Conservation (phyloP, 805 yeast genomes). For the Saccharomyces mikatae region DNA sequence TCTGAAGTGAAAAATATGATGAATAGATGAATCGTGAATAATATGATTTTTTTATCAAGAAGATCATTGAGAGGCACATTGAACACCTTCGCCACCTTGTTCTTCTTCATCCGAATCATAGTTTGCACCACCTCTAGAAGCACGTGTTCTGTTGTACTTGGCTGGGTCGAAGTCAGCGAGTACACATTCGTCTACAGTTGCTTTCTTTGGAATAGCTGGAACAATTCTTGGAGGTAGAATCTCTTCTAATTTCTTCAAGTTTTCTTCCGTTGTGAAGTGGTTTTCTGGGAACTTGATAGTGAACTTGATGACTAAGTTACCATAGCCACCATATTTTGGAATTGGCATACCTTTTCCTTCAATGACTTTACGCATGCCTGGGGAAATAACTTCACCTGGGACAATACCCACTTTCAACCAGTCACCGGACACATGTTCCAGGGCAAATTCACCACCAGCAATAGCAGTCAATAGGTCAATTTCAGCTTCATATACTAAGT, state of each 20-base stretch:
- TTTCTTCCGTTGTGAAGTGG: constrained; percentile 67
- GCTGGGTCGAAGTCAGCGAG: constrained; percentile 60
- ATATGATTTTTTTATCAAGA: constrained; percentile 1
- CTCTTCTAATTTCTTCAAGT: constrained; percentile 61
- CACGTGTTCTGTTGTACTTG: constrained; percentile 42
- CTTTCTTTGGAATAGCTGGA: constrained; percentile 56
- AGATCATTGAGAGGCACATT: constrained; percentile 84
- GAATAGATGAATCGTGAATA: background rate
- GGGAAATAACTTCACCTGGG: constrained; percentile 90
- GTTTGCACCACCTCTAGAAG: constrained; percentile 29
- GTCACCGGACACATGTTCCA: constrained; percentile 88
- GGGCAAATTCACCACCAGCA: constrained; percentile 87
- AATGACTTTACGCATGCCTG: constrained; percentile 72
- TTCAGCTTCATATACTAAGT: constrained; percentile 76
- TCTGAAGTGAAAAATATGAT: background rate
- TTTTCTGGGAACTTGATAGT: constrained; percentile 79
- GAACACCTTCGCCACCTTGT: constrained; percentile 33
- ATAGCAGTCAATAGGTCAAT: constrained; percentile 88
- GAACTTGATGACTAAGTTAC: constrained; percentile 81
- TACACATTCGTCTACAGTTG: constrained; percentile 73
- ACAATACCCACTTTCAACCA: constrained; percentile 72
- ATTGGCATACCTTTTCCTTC: constrained; percentile 98
- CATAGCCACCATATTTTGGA: constrained; percentile 77
- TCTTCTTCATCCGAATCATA: constrained; percentile 47
- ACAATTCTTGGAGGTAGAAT: constrained; percentile 72